Percentiles rank a stretch among this genome's conserved stretches.
phyloP scores from a whole-genome alignment of 2,329 filamentous ascomycete species.

The Paraphoma sp. region DNA sequence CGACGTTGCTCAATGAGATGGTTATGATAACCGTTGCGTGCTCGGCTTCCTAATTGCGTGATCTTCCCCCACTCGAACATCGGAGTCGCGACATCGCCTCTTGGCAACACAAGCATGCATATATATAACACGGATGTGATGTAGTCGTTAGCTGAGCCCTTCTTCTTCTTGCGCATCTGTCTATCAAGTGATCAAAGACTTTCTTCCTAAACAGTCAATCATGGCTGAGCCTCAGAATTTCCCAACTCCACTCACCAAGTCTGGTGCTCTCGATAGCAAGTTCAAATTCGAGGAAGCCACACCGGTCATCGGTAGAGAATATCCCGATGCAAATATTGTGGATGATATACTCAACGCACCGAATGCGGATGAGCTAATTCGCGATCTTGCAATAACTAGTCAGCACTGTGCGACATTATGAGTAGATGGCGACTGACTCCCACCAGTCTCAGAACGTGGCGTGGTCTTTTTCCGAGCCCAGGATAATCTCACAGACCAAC shows the following conservation, averaged over 20 bases:
- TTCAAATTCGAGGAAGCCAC: conserved; percentile 57
- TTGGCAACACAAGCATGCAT: not conserved
- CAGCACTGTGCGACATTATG: not conserved
- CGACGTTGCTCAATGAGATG: conserved; percentile 1
- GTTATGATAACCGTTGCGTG: conserved; percentile 8
- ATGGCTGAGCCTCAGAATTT: conserved; percentile 2
- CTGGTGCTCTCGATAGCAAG: conserved; percentile 14
- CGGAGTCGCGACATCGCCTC: not conserved
- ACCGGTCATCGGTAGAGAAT: conserved; percentile 69
- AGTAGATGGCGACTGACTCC: not conserved
- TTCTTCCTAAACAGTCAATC: not conserved
- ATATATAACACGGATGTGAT: not conserved
- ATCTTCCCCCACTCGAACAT: conserved; percentile 8
- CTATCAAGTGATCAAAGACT: not conserved
- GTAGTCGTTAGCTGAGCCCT: not conserved
- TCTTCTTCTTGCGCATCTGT: not conserved
- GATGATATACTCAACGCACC: conserved; percentile 68
- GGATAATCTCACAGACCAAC: conserved; percentile 55
- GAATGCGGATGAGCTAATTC: conserved; percentile 68
- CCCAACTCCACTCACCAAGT: conserved; percentile 15
- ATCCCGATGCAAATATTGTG: conserved; percentile 60
- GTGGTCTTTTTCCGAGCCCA: conserved; percentile 63
- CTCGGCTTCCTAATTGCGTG: conserved; percentile 10
- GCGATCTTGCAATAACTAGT: conserved; percentile 63
- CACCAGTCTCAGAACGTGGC: conserved; percentile 53